These are phyloP conservation scores for Pythium rhizo-oryzae DNA, from an alignment of 352 stramenopile genomes.

Conservation along the genomic window DNA sequence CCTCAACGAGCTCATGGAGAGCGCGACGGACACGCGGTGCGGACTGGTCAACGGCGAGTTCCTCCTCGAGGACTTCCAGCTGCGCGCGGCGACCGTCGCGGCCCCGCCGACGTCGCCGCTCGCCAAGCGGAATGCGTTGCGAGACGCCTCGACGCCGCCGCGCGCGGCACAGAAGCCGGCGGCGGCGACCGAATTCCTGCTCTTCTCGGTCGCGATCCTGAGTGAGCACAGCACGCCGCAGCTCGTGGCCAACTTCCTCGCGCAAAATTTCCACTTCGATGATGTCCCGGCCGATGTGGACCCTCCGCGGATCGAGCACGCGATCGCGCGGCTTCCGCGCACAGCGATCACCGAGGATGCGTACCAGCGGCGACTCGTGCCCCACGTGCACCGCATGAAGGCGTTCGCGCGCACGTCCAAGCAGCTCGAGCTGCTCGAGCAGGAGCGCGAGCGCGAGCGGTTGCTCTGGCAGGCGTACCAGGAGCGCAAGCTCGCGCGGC, in stretches of 20 bases:
- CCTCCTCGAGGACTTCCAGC: conserved; percentile 69
- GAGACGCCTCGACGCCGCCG: neutral
- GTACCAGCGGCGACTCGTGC: conserved; percentile 59
- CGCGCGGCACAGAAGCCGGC: too few relatives aligned
- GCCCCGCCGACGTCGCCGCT: conserved; percentile 4
- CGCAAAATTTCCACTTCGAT: conserved; percentile 75
- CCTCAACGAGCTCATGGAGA: conserved; percentile 60
- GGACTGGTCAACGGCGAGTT: conserved; percentile 70
- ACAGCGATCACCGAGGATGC: conserved; percentile 44
- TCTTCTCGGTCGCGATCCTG: conserved; percentile 72
- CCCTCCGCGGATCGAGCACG: conserved; percentile 21
- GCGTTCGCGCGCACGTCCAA: conserved; percentile 43
- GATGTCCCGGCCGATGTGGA: neutral
- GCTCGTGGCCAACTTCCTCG: conserved; percentile 67
- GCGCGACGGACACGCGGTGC: conserved; percentile 62
- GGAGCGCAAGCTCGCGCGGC: conserved; percentile 50
- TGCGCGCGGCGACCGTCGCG: conserved; percentile 26
- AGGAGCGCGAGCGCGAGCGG: conserved; percentile 53
- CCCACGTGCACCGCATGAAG: conserved; percentile 62
- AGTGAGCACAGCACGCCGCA: conserved; percentile 54
- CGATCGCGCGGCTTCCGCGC: conserved; percentile 38
- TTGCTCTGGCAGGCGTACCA: conserved; percentile 52
- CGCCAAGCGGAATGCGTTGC: conserved; percentile 8
- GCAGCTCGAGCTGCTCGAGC: conserved; percentile 44
- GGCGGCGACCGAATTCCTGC: conserved; percentile 48